Base-by-base conservation (phyloP, 2,329 filamentous ascomycete genomes). In the Xylaria sp. region DNA sequence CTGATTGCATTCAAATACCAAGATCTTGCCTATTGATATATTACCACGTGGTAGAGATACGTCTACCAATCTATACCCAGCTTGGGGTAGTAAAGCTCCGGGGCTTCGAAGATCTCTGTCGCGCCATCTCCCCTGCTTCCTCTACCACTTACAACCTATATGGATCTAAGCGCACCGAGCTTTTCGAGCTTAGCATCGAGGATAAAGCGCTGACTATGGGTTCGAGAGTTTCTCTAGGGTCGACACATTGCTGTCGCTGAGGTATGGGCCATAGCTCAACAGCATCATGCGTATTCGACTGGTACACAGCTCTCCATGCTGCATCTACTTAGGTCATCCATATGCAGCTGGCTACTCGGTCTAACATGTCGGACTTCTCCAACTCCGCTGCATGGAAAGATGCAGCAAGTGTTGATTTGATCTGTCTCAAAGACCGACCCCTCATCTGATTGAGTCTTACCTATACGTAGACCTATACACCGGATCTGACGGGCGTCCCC, bases 341-440 rank as follows among this genome's bases (percentile, higher is more conserved):
- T 8, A 37, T 39, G 10, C 9, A 56, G 52, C n/a, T 2, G 12
- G 2, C 32, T 10, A 10, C n/a, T n/a, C 4, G 5, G 15, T 37
- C 32, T 28, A 6, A 39, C 10, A 56, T 56, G n/a, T 4, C 63
- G 63, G 63, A 54, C n/a, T 65, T 65, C 63, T 65, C 63, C 63
- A 65, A 65, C 25, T 59, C 32, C 34, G 52, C 28, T 41, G 3
- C 44, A 28, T 12, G 12, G 20, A 10, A 2, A 32, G 15, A 28
- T 54, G 48, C 48, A 41, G 59, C 20, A 18, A 34, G 15, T 15
- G 28, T 28, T 54, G 32, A 8, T 15, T 12, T 39, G 7, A 23
- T 23, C 2, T 39, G 13, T 54, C 51, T 9, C 9, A n/a, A 8
- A 39, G 23, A 7, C 52, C 9, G n/a, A 20, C 52, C 52, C 52